A percentile compares a stretch with the other conserved stretches of the same genome.
phyloP scores from a whole-genome alignment of 2,329 filamentous ascomycete genomes.

The Phyllosticta citriasiana region DNA sequence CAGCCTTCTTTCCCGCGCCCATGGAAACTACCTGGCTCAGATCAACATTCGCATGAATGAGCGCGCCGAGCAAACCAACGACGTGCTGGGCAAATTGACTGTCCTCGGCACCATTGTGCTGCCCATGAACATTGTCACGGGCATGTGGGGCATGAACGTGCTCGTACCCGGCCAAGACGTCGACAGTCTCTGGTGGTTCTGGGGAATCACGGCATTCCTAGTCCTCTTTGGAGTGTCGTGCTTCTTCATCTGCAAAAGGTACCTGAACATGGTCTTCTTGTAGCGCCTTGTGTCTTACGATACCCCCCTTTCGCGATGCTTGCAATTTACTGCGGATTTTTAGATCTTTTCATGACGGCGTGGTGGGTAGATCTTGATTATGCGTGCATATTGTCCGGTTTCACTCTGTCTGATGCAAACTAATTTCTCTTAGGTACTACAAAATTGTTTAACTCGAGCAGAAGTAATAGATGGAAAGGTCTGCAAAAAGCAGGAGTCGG shows the following conservation, averaged over 20 bases:
- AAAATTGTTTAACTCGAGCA: neutral
- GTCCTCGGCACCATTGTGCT: conserved; percentile 94
- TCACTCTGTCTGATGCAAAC: neutral
- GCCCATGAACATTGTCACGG: conserved; percentile 98
- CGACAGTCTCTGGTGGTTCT: conserved; percentile 52
- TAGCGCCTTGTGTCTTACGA: neutral
- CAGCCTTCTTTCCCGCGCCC: conserved; percentile 80
- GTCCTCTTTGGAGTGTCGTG: conserved; percentile 70
- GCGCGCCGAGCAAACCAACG: conserved; percentile 87
- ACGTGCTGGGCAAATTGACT: conserved; percentile 88
- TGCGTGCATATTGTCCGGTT: neutral
- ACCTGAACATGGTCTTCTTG: conserved; percentile 34
- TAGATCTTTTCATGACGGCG: neutral
- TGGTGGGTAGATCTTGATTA: neutral
- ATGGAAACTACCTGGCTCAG: conserved; percentile 96
- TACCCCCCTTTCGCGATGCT: neutral
- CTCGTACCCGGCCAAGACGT: conserved; percentile 86
- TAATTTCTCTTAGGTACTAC: neutral
- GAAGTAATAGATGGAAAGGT: neutral
- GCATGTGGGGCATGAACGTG: conserved; percentile 98
- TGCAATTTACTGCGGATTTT: neutral
- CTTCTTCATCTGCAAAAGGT: conserved; percentile 76
- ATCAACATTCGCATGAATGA: conserved; percentile 99
- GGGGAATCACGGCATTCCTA: conserved; percentile 58
- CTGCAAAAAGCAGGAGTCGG: neutral